phyloP scores from a whole-genome alignment of 2,329 filamentous ascomycete species.

The Celoporthe dispersa region DNA sequence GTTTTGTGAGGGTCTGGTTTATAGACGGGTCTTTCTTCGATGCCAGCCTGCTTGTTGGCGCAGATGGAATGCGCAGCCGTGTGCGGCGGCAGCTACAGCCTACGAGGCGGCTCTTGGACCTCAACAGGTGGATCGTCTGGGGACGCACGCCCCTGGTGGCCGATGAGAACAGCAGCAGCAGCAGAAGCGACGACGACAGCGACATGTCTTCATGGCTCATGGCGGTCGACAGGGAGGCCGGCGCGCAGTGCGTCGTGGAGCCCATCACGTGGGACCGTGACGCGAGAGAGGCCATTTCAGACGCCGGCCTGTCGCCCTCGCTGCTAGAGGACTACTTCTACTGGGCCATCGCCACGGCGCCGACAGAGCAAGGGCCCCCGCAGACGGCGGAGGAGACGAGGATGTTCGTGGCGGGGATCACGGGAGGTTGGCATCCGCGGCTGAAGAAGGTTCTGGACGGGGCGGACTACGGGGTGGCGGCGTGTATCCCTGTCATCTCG shows the following conservation, averaged over 20 bases:
- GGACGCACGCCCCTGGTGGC: constrained; percentile 42
- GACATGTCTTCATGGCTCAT: constrained; percentile 31
- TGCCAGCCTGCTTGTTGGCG: constrained; percentile 43
- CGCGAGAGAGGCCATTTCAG: background rate
- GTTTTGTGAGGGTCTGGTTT: constrained; percentile 37
- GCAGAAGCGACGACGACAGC: background rate
- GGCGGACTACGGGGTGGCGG: constrained; percentile 1
- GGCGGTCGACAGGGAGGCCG: constrained; percentile 30
- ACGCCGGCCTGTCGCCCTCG: background rate
- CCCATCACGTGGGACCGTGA: constrained; percentile 27
- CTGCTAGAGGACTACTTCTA: constrained; percentile 40
- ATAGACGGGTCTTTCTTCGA: constrained; percentile 38
- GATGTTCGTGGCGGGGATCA: background rate
- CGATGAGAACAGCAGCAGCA: no score
- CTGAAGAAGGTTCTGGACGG: constrained; percentile 10
- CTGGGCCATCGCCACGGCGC: constrained; percentile 37
- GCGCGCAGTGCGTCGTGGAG: constrained; percentile 27
- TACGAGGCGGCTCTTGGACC: constrained; percentile 41
- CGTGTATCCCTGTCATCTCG: constrained; percentile 13
- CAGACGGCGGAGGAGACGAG: background rate
- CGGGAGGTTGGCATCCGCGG: constrained; percentile 10
- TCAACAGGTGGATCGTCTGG: constrained; percentile 43
- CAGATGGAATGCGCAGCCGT: constrained; percentile 43
- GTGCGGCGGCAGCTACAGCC: constrained; percentile 45
- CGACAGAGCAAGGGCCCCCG: background rate